Percentiles rank a stretch among this genome's conserved stretches.
These are phyloP conservation scores for Plasmodium adleri DNA, from an alignment of 169 alveolate species.

Conservation along the genomic window DNA sequence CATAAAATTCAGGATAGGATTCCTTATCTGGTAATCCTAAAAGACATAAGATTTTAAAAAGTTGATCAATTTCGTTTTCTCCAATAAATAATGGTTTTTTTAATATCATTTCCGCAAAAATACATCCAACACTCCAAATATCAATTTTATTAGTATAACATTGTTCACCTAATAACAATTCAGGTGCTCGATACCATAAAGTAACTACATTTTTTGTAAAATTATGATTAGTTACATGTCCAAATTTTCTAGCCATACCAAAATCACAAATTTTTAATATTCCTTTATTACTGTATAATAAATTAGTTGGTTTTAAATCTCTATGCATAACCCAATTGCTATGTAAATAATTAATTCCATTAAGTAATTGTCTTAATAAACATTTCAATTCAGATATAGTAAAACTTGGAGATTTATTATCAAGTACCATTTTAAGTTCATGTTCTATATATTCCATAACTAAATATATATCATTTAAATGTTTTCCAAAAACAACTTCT, in stretches of 20 bases:
- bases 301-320: constrained; percentile 92
- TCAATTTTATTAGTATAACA: constrained; percentile 96
- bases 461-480: constrained; percentile 86
- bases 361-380: constrained; percentile 87
- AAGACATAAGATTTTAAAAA: constrained; percentile 90
- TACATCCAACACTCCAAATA: constrained; percentile 98
- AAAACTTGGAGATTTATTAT: constrained; percentile 90
- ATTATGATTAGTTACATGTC: constrained; percentile 88
- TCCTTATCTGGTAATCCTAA: constrained; percentile 93
- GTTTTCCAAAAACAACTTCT: constrained; percentile 92
- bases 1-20: constrained; percentile 82
- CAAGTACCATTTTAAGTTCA: constrained; percentile 94
- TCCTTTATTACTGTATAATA: constrained; percentile 91
- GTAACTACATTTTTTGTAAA: constrained; percentile 97
- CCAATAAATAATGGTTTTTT: constrained; percentile 92
- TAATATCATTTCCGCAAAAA: constrained; percentile 92
- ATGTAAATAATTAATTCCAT: constrained; percentile 90
- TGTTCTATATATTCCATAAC: constrained; percentile 98
- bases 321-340: constrained; percentile 93
- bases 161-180: constrained; percentile 95
- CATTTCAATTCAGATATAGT: constrained; percentile 94
- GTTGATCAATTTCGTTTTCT: constrained; percentile 90
- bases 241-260: constrained; percentile 94
- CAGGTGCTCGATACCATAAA: constrained; percentile 99
- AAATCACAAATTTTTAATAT: constrained; percentile 90